Base-by-base conservation (phyloP, 495 filamentous ascomycete species). In the Aspergillus cavernicola region DNA sequence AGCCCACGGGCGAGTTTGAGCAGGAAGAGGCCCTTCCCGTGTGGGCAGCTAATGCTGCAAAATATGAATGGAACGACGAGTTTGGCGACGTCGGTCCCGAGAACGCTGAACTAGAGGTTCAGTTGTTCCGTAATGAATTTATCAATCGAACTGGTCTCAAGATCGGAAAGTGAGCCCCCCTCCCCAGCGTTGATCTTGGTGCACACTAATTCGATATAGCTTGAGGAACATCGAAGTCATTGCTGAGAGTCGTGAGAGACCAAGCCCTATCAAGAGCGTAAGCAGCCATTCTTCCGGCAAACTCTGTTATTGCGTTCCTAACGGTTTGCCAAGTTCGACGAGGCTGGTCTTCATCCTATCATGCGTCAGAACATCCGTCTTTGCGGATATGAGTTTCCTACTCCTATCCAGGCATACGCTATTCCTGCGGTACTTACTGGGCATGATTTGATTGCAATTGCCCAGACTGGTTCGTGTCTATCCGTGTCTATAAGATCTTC, bases 61-160 rank as follows among this genome's bases (percentile, higher is more conserved):
- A 84, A 13, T 97, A 98, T 52, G 85, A 95, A 64, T 97, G 88
- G 87, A 76, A 83, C 9, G 89, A 89, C 2, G 89, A 95, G 4
- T 86, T 77, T 55, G 93, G 92, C 10, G 92, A 98, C 45, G 72
- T 97, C 42, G 91, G 85, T 24, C 93, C 92, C 4, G 68, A 67
- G 33, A 71, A 81, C 56, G 68, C 75, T 0, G 78, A 79, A 33
- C 80, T 98, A 0, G 90, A 98, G 71, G 41, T 75, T 6, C 66
- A 82, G 57, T 81, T 97, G 6, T 98, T 93, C 61, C 78, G 81
- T 5, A 65, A 70, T 10, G 75, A 79, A 5, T 59, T 67, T 39
- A 65, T 75, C 36, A 66, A 73, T 50, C 66, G 71, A 3, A 61
- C 64, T 10, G 81, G 80, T 4, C 45, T 63, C 20, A 67, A 69